Conservation (phyloP, 306 rosid genomes). For the cucumber (Cucumis sativus) region DNA sequence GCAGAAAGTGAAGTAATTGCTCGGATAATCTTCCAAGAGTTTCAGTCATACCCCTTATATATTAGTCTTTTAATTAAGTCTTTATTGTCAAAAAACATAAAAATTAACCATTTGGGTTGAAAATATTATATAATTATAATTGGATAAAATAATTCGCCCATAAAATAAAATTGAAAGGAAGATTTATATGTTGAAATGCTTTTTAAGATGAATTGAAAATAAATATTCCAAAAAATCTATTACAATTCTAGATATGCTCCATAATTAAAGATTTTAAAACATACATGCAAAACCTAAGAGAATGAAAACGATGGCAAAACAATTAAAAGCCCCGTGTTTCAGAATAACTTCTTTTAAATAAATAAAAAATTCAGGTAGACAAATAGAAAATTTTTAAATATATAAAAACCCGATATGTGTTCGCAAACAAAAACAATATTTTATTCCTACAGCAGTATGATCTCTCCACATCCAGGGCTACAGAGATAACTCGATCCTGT, state of each 20-base stretch:
- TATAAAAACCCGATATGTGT: background rate
- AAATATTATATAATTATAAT: background rate
- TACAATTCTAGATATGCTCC: background rate
- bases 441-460: constrained; percentile 8
- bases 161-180: background rate
- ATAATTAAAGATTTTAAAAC: background rate
- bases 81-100: background rate
- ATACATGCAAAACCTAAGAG: background rate
- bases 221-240: background rate
- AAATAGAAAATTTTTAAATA: background rate
- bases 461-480: constrained; percentile 8
- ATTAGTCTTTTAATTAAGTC: background rate
- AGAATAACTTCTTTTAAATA: background rate
- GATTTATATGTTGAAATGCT: background rate
- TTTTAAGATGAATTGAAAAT: background rate
- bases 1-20: background rate
- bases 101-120: background rate
- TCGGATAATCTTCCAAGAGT: background rate
- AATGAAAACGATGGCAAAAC: background rate
- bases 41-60: background rate
- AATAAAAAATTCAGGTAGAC: background rate
- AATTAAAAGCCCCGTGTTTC: background rate
- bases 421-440: background rate
- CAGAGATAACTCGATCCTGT: constrained; percentile 10
- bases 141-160: background rate